A percentile compares a stretch with the other conserved stretches of the same genome.
Evolutionary conservation across 495 filamentous ascomycete species (phyloP).

Genomic region (Aspergillus asperescens): DNA sequence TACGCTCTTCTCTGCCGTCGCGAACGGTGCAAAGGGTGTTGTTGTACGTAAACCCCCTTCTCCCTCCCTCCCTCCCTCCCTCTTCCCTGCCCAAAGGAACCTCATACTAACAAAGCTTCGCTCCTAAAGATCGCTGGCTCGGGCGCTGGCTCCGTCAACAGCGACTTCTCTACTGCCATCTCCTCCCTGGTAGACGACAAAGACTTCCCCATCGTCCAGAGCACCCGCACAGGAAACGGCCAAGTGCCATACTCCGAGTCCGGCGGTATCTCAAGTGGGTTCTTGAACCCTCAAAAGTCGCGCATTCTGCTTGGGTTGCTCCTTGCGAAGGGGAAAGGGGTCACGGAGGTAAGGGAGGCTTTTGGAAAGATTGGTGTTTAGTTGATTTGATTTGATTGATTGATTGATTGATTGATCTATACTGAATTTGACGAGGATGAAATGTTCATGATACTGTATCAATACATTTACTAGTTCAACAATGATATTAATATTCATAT

Average conservation of each 20-base stretch:
- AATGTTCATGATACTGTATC: no score
- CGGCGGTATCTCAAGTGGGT: slow-evolving; percentile 27
- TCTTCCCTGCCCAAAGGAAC: no score
- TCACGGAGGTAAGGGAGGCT: slow-evolving; percentile 21
- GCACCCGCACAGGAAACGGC: slow-evolving; percentile 27
- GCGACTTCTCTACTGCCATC: slow-evolving; percentile 18
- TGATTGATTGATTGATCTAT: no score
- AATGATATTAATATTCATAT: no score
- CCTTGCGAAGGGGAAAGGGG: slow-evolving; percentile 22
- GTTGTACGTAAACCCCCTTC: slow-evolving; percentile 26
- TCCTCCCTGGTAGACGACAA: slow-evolving; percentile 14
- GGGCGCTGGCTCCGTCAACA: slow-evolving; percentile 25
- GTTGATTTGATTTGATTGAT: no score
- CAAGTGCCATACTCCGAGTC: slow-evolving; percentile 30
- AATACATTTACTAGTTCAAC: no score
- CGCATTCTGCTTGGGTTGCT: slow-evolving; percentile 27
- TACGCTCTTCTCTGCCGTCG: slow-evolving; percentile 32
- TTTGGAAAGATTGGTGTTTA: slow-evolving; percentile 19
- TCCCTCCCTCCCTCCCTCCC: background rate
- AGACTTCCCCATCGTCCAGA: slow-evolving; percentile 23
- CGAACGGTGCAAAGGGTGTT: slow-evolving; percentile 38
- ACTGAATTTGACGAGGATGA: no score
- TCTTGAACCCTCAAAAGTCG: slow-evolving; percentile 28
- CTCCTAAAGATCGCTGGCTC: slow-evolving; percentile 24
- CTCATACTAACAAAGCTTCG: background rate